Base-by-base conservation (phyloP, 2,329 filamentous ascomycete genomes). In the Penicillium oxalicum region DNA sequence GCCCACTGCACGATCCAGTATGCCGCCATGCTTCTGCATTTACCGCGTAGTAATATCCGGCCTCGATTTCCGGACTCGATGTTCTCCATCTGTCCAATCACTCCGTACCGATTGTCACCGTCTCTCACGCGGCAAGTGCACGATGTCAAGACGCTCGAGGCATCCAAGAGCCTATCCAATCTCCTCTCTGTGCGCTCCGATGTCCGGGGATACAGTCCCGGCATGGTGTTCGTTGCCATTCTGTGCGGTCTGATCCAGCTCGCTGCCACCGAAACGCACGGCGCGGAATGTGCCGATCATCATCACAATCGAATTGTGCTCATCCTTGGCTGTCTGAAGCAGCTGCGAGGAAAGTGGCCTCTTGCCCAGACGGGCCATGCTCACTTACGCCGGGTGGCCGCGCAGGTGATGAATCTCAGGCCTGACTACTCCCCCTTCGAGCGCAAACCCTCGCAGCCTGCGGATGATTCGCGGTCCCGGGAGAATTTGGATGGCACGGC, bases 21-120 rank as follows among this genome's bases (percentile, higher is more conserved):
- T 45, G 73, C 74, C 4, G 69, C 82, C 1, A 87, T 91, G 60
- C 77, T 88, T 51, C 76, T 90, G 13, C 87, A 91, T 63, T 81
- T 88, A 48, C 86, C 86, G 3, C 79, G 84, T 52, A 88, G 85
- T 12, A 83, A 87, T 55, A 75, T 90, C 26, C 58, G 51, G 6
- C 53, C 55, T 1, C 47, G 43, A 8, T 46, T 57, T 4, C 47
- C 58, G 1, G 52, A 57, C 25, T 44, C 51, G 25, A 36, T 51
- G 27, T 41, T 54, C 38, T 35, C 40, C 37, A 48, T 55, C 33
- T 56, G 59, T 43, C 48, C 59, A 0, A 44, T 42, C 8, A 49
- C 49, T 5, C 50, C 57, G 2, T 45, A 42, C n/a, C 57, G 53
- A 13, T 50, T 61, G 8, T 59, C 61, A 0, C 55, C 60, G 2